phyloP scores from a whole-genome alignment of 2,329 filamentous ascomycete genomes.

The Sclerotinia subarctica region DNA sequence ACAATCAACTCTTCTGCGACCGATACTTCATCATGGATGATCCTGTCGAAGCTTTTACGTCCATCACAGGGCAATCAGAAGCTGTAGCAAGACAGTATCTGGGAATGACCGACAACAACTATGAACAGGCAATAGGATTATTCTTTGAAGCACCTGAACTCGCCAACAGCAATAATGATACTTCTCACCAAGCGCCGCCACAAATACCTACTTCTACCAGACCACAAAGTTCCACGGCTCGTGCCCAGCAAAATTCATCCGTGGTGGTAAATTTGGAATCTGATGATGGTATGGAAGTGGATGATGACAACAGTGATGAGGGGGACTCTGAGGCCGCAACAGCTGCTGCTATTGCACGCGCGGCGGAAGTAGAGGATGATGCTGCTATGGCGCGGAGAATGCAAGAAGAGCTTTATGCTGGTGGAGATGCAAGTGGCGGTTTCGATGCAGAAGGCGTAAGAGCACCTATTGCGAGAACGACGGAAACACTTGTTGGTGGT shows the following conservation, averaged over 20 bases:
- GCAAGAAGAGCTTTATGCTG: constrained; percentile 86
- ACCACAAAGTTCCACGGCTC: constrained; percentile 27
- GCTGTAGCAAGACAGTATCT: constrained; percentile 79
- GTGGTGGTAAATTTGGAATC: constrained; percentile 74
- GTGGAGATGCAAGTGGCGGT: constrained; percentile 43
- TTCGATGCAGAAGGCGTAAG: constrained; percentile 63
- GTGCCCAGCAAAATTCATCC: constrained; percentile 46
- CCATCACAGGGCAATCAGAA: constrained; percentile 73
- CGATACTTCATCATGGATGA: constrained; percentile 47
- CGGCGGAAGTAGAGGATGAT: constrained; percentile 75
- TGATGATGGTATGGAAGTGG: constrained; percentile 66
- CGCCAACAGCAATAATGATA: constrained; percentile 37
- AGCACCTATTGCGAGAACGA: constrained; percentile 86
- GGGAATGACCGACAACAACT: constrained; percentile 76
- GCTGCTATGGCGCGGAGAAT: constrained; percentile 87
- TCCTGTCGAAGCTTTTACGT: constrained; percentile 69
- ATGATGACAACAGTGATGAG: constrained; percentile 42
- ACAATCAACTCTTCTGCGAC: background rate
- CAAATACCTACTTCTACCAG: constrained; percentile 35
- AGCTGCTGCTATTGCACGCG: constrained; percentile 42
- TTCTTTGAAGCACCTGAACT: constrained; percentile 87
- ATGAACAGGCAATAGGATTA: constrained; percentile 82
- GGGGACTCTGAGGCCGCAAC: constrained; percentile 30
- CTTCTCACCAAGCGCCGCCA: constrained; percentile 29
- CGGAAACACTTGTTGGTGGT: constrained; percentile 84